Conservation (phyloP, 1,139 yeast species). For the Entelexis paramagnoliae region DNA sequence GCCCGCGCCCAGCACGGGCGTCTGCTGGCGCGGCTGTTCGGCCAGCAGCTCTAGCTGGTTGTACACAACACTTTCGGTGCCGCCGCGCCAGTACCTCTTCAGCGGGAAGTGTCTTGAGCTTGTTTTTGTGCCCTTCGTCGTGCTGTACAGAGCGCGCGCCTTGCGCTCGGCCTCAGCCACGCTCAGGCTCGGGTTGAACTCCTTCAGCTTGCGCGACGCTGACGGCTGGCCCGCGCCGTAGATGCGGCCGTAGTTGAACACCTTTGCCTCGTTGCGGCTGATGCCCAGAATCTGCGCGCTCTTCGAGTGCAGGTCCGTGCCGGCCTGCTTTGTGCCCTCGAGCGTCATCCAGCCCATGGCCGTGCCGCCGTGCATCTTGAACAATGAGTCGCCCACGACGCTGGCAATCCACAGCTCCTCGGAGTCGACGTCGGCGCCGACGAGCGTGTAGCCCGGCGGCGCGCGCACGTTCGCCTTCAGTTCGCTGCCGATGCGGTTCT, state of each 20-base stretch:
- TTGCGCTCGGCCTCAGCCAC: conserved; percentile 58
- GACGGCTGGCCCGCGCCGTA: conserved; percentile 95
- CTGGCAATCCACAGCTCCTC: conserved; percentile 99
- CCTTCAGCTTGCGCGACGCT: conserved; percentile 70
- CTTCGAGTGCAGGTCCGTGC: conserved; percentile 90
- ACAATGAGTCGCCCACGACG: conserved; percentile 81
- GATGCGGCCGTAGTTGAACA: conserved; percentile 92
- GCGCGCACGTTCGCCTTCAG: conserved; percentile 77
- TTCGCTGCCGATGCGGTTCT: conserved; percentile 81
- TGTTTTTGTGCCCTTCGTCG: conserved; percentile 65
- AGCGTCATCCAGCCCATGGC: conserved; percentile 99
- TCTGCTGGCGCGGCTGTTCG: conserved; percentile 66
- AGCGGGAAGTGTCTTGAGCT: conserved; percentile 31
- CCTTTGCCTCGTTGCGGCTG: conserved; percentile 82
- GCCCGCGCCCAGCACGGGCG: conserved; percentile 90
- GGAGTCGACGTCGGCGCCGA: conserved; percentile 95
- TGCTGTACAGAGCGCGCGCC: conserved; percentile 60
- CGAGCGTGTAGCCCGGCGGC: conserved; percentile 81
- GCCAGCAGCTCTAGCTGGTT: conserved; percentile 84
- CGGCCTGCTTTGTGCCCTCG: conserved; percentile 85
- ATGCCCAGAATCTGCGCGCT: conserved; percentile 87
- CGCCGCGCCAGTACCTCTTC: conserved; percentile 66
- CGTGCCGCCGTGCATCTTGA: conserved; percentile 86
- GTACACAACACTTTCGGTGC: conserved; percentile 86
- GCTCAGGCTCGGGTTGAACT: conserved; percentile 63